Evolutionary conservation across 768 basidiomycete species (phyloP), one percentile per base, ranked within the genome.

Genomic region (Lactifluus subvellereus): DNA sequence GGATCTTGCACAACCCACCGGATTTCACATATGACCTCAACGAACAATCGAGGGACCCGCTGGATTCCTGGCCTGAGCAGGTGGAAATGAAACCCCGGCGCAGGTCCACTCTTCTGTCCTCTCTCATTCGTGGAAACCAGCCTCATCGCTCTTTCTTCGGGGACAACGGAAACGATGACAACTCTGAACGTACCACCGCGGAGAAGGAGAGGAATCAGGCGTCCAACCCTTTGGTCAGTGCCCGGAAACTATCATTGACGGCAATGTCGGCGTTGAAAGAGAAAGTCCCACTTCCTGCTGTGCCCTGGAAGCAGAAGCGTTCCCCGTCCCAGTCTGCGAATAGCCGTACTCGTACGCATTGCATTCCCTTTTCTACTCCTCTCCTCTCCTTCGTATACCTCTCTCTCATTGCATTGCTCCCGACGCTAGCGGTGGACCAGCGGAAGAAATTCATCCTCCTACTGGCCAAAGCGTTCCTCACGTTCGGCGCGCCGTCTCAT

Each of bases 401-500:
- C 6, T 2, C 4, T 33, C 42, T 11, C 20, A 1, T 8, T 11
- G 10, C 13, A 4, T 30, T 33, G 42, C 42, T 9, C 18, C 18
- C 42, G n/a, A 40, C n/a, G 16, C 27, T 47, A 67, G 66, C 54
- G 35, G 35, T 51, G 38, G 55, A 43, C 40, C 43, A 53, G 6
- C 72, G 80, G 33, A 79, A 79, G 64, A 84, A 87, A 58, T 97
- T 97, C 76, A 80, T 97, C 54, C 77, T 95, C 68, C 87, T 87
- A 71, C 82, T 97, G 30, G 91, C 92, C 2, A 89, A 91, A 71
- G 90, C 91, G 11, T 80, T 98, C 61, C 83, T 98, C 72, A 81
- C 86, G n/a, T 95, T 91, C 72, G 94, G 94, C 20, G 90, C 94
- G n/a, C 94, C 94, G 1, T 93, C 92, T 22, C 95, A 97, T 73